A percentile compares a stretch with the other conserved stretches of the same genome.
Evolutionary conservation across 2,329 filamentous ascomycete genomes (phyloP).

Genomic region (Lasiodiplodia sp.): DNA sequence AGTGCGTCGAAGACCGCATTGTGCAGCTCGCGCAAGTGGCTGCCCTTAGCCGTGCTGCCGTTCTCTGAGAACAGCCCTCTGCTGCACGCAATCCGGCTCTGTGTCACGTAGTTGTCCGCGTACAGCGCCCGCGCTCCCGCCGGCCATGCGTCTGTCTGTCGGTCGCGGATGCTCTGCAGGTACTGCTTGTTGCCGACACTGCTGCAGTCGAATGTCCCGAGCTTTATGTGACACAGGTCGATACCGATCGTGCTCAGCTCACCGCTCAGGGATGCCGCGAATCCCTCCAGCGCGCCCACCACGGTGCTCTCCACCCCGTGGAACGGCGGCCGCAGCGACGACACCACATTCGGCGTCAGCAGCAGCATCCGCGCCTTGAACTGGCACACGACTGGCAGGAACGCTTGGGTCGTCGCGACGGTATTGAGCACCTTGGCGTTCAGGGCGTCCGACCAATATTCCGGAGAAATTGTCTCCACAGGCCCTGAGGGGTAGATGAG

Average conservation of each 20-base stretch:
- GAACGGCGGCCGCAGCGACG: slow-evolving; percentile 79
- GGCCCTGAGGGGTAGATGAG: slow-evolving; percentile 81
- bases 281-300: slow-evolving; percentile 85
- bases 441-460: slow-evolving; percentile 86
- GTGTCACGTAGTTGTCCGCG: slow-evolving; percentile 47
- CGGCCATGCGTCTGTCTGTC: slow-evolving; percentile 49
- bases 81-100: slow-evolving; percentile 50
- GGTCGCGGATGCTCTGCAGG: slow-evolving; percentile 42
- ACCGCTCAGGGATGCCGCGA: slow-evolving; percentile 78
- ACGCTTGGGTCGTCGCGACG: slow-evolving; percentile 85
- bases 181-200: slow-evolving; percentile 60
- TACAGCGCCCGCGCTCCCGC: slow-evolving; percentile 45
- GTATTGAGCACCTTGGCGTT: slow-evolving; percentile 92
- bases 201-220: slow-evolving; percentile 88
- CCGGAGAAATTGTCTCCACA: slow-evolving; percentile 83
- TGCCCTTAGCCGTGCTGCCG: slow-evolving; percentile 63
- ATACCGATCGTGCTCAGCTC: slow-evolving; percentile 81
- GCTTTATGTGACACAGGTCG: slow-evolving; percentile 83
- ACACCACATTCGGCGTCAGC: slow-evolving; percentile 80
- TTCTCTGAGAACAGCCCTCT: slow-evolving; percentile 61
- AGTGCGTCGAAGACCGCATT: slow-evolving; percentile 91
- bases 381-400: slow-evolving; percentile 66
- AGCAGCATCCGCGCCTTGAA: slow-evolving; percentile 73
- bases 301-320: slow-evolving; percentile 86
- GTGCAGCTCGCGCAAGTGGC: slow-evolving; percentile 79